Percentiles rank a stretch among this genome's conserved stretches.
These are phyloP conservation scores for Penicillium paxilli DNA, from an alignment of 495 filamentous ascomycete genomes.

Conservation along the genomic window DNA sequence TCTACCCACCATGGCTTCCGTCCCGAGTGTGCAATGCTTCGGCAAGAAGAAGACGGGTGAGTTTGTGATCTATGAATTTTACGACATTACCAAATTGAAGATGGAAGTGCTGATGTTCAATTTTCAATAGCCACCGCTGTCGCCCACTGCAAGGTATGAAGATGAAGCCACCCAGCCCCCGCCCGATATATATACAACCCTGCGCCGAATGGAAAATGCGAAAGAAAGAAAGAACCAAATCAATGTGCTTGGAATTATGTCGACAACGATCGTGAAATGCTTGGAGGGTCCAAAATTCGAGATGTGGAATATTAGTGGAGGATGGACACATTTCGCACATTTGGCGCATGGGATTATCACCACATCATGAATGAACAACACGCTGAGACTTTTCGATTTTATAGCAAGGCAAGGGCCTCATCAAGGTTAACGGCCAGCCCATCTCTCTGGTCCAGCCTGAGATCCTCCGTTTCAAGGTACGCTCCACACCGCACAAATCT, in stretches of 20 bases:
- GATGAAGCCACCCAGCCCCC: constrained; percentile 8
- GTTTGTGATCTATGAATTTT: constrained; percentile 13
- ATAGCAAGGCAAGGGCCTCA: constrained; percentile 86
- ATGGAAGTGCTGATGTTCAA: constrained; percentile 30
- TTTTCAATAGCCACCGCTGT: constrained; percentile 69
- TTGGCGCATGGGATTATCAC: constrained; percentile 12
- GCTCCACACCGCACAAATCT: constrained; percentile 1
- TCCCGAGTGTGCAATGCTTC: constrained; percentile 91
- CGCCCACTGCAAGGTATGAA: constrained; percentile 89
- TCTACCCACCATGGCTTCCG: constrained; percentile 67
- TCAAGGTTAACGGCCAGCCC: constrained; percentile 98
- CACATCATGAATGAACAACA: constrained; percentile 16
- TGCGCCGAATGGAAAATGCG: constrained; percentile 17
- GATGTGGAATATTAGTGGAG: constrained; percentile 2
- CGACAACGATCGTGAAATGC: constrained; percentile 3
- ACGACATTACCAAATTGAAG: neutral
- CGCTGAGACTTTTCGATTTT: constrained; percentile 36
- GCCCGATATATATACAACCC: constrained; percentile 16
- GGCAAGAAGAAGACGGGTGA: constrained; percentile 88
- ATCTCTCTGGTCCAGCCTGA: constrained; percentile 91
- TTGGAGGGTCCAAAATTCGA: neutral
- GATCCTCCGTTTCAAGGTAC: constrained; percentile 94
- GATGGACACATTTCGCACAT: constrained; percentile 14
- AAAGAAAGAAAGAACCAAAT: neutral
- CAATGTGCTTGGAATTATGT: neutral